Base-by-base conservation (phyloP, 441 rosid genomes). In the Populus hybrid region DNA sequence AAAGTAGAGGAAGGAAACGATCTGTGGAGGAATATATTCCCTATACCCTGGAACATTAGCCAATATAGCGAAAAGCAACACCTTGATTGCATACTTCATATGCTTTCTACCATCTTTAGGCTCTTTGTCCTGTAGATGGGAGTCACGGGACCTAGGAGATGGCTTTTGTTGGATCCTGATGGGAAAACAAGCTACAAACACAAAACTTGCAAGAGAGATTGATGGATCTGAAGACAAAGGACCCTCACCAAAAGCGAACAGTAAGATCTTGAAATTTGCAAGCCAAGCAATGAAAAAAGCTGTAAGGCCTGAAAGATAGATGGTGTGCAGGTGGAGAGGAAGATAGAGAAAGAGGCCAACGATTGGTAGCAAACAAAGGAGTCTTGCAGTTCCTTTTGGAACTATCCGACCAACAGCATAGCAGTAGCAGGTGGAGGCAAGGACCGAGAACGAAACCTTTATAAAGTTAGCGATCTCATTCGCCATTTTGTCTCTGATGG, bases 181-280 rank as follows among this genome's bases (percentile, higher is more conserved):
- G 12, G 94, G 97, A 6, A 92, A 85, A 70, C 85, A 85, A 71
- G 95, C 85, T 2, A 86, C 16, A 34, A 84, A 82, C 24, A 89
- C 64, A 86, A 94, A 92, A 68, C 80, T 86, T 69, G 63, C 53
- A 72, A 90, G 87, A 30, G 79, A 79, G 4, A 73, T 12, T 5
- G 87, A 50, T 21, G 87, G 81, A 12, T 80, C 76, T 36, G 68
- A 84, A 53, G 70, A 84, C 4, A 92, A 66, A 40, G 90, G 97
- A 36, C 89, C 87, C 59, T 77, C 84, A 32, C 77, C 85, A 61
- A 91, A 88, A 78, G 90, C 83, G 70, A 89, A 87, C 74, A 91
- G 97, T 72, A 91, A 81, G 80, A 93, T 94, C 69, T 85, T 90
- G 89, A 84, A 90, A 75, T 83, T 91, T 71, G 91, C 87, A 2